Evolutionary conservation across 768 basidiomycete genomes (phyloP).

Genomic region (Mycena sanguinolenta): DNA sequence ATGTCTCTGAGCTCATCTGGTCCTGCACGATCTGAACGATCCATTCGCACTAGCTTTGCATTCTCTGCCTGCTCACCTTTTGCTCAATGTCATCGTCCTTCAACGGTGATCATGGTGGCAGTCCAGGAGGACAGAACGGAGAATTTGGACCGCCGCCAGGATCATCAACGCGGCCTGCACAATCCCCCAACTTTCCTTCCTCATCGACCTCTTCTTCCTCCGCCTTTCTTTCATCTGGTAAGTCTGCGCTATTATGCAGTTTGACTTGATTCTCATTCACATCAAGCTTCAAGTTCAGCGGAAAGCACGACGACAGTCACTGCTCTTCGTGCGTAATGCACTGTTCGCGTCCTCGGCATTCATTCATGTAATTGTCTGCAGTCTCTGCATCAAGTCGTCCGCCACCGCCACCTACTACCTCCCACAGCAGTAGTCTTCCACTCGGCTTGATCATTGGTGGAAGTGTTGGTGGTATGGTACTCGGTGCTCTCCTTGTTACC

Average conservation of each 20-base stretch:
- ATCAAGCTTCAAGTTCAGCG: constrained; percentile 1
- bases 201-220: too few relatives aligned
- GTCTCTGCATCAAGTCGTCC: constrained; percentile 11
- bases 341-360: neutral
- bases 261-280: neutral
- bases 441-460: constrained; percentile 24
- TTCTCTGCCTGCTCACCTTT: constrained; percentile 19
- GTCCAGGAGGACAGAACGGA: neutral
- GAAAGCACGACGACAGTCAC: neutral
- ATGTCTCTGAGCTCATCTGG: neutral
- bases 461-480: constrained; percentile 18
- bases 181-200: too few relatives aligned
- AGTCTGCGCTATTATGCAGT: neutral
- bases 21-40: constrained; percentile 4
- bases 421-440: constrained; percentile 1
- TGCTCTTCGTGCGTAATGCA: constrained; percentile 10
- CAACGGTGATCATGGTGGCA: neutral
- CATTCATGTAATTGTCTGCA: neutral
- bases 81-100: constrained; percentile 10
- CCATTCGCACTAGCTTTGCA: neutral
- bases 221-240: constrained; percentile 1
- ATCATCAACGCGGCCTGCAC: too few relatives aligned
- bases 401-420: neutral
- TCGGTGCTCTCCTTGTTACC: constrained; percentile 25
- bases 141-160: too few relatives aligned